Evolutionary conservation across 495 filamentous ascomycete species (phyloP).

Genomic region (Tuber indicum): DNA sequence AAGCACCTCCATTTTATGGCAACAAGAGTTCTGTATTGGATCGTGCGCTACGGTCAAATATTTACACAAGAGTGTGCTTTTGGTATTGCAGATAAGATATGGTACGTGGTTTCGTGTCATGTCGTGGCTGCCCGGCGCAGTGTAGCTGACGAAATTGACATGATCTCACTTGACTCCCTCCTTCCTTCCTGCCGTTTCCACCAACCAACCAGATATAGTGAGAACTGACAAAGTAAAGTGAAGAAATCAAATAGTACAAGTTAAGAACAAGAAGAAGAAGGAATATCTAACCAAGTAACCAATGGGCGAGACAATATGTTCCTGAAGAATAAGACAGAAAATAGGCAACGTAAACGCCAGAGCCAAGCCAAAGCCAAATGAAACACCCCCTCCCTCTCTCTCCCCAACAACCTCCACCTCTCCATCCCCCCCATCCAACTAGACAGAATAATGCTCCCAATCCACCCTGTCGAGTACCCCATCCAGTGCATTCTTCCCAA

Average conservation of each 20-base stretch:
- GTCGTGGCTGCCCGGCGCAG: neutral
- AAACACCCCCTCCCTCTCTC: neutral
- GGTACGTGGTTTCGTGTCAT: neutral
- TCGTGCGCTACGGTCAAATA: too few species aligned
- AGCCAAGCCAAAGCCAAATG: neutral
- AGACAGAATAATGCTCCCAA: neutral
- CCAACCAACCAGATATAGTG: neutral
- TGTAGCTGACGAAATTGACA: neutral
- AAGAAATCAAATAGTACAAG: neutral
- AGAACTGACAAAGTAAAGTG: neutral
- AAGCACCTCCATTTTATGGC: neutral
- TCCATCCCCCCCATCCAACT: neutral
- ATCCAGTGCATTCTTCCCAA: conserved; percentile 43
- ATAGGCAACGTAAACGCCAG: neutral
- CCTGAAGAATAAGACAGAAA: neutral
- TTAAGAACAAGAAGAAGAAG: neutral
- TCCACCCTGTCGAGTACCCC: neutral
- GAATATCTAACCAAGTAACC: neutral
- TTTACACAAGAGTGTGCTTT: neutral
- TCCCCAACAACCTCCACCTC: too few species aligned
- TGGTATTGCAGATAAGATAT: neutral
- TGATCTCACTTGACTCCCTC: neutral
- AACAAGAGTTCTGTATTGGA: too few species aligned
- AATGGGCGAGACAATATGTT: neutral
- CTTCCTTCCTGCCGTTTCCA: neutral